Evolutionary conservation across 1,284 basidiomycete genomes (phyloP).

Genomic region (Naganishia albida): DNA sequence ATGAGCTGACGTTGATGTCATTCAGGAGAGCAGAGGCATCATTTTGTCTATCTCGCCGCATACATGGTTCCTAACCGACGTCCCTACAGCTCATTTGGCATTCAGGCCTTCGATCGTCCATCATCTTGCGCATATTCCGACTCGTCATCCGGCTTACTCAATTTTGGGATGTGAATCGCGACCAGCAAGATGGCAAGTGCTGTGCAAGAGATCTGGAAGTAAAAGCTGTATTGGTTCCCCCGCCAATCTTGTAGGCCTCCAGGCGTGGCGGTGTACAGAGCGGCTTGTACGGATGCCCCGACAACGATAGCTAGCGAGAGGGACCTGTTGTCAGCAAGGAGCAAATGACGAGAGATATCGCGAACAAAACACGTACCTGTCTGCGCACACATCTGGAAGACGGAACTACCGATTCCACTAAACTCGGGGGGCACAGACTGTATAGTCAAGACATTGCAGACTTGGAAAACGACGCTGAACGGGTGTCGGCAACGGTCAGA

Average conservation of each 20-base stretch:
- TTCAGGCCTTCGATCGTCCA: too few species aligned
- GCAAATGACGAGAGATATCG: neutral
- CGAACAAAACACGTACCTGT: neutral
- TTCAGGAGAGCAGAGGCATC: too few species aligned
- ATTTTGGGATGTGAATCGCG: neutral
- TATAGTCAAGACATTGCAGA: constrained; percentile 12
- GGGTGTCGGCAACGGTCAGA: too few species aligned
- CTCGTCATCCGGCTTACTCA: too few species aligned
- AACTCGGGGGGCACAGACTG: constrained; percentile 7
- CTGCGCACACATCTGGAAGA: constrained; percentile 14
- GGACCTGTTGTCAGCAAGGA: too few species aligned
- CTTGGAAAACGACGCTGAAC: constrained; percentile 21
- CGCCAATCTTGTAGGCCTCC: constrained; percentile 40
- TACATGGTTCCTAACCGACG: too few species aligned
- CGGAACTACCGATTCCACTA: constrained; percentile 15
- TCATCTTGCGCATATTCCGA: too few species aligned
- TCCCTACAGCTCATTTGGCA: too few species aligned
- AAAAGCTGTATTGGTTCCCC: constrained; percentile 43
- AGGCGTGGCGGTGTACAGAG: constrained; percentile 43
- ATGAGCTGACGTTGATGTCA: too few species aligned
- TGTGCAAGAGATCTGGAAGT: constrained; percentile 48
- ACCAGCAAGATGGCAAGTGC: constrained; percentile 31
- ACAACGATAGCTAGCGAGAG: constrained; percentile 37
- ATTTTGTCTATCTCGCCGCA: too few species aligned
- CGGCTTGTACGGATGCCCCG: constrained; percentile 48